Evolutionary conservation across 2,329 filamentous ascomycete genomes (phyloP).

Genomic region (Truncatella angustata): DNA sequence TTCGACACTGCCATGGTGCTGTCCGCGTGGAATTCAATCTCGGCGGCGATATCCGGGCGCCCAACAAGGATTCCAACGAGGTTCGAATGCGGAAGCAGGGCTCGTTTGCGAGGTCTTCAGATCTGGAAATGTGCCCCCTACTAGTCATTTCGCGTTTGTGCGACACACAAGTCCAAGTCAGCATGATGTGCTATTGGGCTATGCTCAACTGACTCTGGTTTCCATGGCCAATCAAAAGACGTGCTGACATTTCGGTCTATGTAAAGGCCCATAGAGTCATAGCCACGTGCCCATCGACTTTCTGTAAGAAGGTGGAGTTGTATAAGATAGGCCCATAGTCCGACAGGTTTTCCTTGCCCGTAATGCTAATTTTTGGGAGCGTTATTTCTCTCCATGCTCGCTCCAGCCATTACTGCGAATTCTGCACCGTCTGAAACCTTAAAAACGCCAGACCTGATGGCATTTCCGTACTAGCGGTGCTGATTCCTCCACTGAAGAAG

Average conservation of each 20-base stretch:
- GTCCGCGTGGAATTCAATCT: no score
- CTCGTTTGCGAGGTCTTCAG: not conserved
- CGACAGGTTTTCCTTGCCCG: conserved; percentile 13
- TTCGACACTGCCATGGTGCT: no score
- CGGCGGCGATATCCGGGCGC: no score
- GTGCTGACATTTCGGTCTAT: conserved; percentile 9
- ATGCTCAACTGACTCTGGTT: conserved; percentile 15
- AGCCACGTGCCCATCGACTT: conserved; percentile 19
- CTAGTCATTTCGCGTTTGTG: conserved; percentile 16
- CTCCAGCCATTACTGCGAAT: not conserved
- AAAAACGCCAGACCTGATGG: no score
- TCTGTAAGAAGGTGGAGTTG: conserved; percentile 15
- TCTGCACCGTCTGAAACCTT: no score
- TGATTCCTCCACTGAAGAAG: no score
- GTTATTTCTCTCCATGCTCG: not conserved
- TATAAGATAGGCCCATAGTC: conserved; percentile 18
- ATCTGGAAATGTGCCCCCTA: not conserved
- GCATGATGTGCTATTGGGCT: not conserved
- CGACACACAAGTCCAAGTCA: conserved; percentile 16
- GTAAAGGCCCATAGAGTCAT: conserved; percentile 16
- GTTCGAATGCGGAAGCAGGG: not conserved
- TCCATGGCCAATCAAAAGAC: conserved; percentile 18
- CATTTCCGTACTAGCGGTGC: no score
- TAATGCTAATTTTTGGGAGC: conserved; percentile 4
- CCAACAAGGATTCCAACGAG: no score